These are phyloP conservation scores for Fusarium burgessii DNA, from an alignment of 2,329 filamentous ascomycete genomes.

Conservation along the genomic window DNA sequence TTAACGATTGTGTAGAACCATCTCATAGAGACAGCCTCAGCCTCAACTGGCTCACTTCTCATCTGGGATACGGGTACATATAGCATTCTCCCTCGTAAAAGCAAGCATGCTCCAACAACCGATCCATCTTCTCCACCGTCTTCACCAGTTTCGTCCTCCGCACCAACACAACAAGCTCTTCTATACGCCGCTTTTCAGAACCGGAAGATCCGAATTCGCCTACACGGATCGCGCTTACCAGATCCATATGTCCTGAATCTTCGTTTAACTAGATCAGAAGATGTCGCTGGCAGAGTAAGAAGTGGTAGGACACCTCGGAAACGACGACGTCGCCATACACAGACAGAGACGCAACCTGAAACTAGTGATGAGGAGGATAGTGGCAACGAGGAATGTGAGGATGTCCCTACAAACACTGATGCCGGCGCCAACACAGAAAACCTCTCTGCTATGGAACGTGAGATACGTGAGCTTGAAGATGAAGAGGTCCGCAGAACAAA, in stretches of 20 bases:
- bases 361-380: conserved; percentile 40
- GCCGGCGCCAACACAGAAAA: conserved; percentile 19
- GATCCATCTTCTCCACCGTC: conserved; percentile 45
- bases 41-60: conserved; percentile 66
- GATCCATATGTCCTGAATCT: conserved; percentile 65
- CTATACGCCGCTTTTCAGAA: conserved; percentile 64
- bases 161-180: conserved; percentile 58
- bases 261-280: conserved; percentile 62
- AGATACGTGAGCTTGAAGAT: conserved; percentile 61
- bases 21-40: conserved; percentile 68
- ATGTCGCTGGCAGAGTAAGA: conserved; percentile 50
- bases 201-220: conserved; percentile 67
- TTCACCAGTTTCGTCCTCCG: conserved; percentile 33
- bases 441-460: conserved; percentile 54
- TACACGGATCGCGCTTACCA: conserved; percentile 67
- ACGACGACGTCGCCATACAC: conserved; percentile 19
- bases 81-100: conserved; percentile 60
- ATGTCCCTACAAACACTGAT: conserved; percentile 36
- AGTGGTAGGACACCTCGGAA: conserved; percentile 17
- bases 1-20: conserved; percentile 61
- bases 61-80: conserved; percentile 74
- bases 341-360: conserved; percentile 31
- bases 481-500: conserved; percentile 69
- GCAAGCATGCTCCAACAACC: conserved; percentile 50
- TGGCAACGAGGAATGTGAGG: conserved; percentile 24